Evolutionary conservation across 2,329 filamentous ascomycete genomes (phyloP).

Genomic region (Cytospora schulzeri): DNA sequence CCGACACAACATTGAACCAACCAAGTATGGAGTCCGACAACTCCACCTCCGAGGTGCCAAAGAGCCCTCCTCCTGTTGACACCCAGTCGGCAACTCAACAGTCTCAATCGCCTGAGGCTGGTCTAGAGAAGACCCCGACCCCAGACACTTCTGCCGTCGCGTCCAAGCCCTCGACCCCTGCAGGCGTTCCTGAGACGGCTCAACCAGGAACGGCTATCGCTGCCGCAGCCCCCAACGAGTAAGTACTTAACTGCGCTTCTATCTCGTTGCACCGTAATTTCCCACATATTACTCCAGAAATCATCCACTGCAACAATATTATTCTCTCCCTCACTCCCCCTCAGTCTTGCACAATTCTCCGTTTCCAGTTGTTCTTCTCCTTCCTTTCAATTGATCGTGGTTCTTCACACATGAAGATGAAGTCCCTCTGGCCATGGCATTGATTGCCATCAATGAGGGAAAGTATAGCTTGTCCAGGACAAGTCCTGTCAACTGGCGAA

Average conservation of each 20-base stretch:
- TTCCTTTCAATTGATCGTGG: neutral
- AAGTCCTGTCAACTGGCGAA: neutral
- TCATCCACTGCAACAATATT: neutral
- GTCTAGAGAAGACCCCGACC: slow-evolving; percentile 13
- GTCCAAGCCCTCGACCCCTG: slow-evolving; percentile 30
- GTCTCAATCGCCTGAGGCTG: slow-evolving; percentile 2
- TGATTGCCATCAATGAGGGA: neutral
- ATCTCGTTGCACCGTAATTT: neutral
- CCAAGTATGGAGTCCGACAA: slow-evolving; percentile 18
- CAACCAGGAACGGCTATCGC: neutral
- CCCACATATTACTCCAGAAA: neutral
- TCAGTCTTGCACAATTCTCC: neutral
- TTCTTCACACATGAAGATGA: neutral
- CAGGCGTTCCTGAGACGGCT: slow-evolving; percentile 14
- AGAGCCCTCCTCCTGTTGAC: slow-evolving; percentile 8
- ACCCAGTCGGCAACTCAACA: slow-evolving; percentile 11
- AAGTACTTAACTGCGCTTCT: neutral
- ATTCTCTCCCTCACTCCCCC: neutral
- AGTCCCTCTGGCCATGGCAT: neutral
- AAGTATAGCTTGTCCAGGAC: too few relatives aligned
- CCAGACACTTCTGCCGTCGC: slow-evolving; percentile 28
- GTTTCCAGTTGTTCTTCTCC: neutral
- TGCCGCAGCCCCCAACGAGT: neutral
- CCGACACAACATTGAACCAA: neutral
- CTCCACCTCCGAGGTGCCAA: slow-evolving; percentile 10